A percentile compares a stretch with the other conserved stretches of the same genome.
Evolutionary conservation across 2,329 filamentous ascomycete genomes (phyloP).

Genomic region (Hymenoscyphus occultus): DNA sequence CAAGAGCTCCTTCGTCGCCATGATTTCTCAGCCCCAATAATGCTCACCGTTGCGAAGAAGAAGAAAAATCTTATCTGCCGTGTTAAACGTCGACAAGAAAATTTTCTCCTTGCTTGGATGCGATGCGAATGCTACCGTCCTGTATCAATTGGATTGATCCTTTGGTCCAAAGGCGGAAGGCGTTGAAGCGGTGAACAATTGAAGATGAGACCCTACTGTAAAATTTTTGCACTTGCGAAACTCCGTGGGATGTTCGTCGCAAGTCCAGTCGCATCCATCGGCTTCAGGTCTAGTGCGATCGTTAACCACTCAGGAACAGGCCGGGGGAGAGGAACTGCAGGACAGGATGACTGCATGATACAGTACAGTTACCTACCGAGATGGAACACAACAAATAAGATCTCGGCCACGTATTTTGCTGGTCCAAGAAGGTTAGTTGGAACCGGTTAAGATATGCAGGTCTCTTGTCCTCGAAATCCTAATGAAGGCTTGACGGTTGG

Average conservation of each 20-base stretch:
- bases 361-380: background rate
- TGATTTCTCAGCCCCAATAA: background rate
- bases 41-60: background rate
- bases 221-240: background rate
- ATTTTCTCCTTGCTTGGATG: background rate
- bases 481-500: background rate
- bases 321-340: background rate
- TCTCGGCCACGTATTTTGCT: slow-evolving; percentile 5
- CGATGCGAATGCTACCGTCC: background rate
- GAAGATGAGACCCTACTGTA: slow-evolving; percentile 15
- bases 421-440: background rate
- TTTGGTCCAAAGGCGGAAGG: background rate
- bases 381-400: slow-evolving; percentile 1
- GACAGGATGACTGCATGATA: background rate
- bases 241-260: slow-evolving; percentile 4
- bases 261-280: slow-evolving; percentile 23
- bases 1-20: background rate
- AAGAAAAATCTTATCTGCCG: slow-evolving; percentile 14
- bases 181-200: slow-evolving; percentile 21
- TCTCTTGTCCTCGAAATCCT: background rate
- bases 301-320: background rate
- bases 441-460: slow-evolving; percentile 6
- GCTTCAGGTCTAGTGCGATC: slow-evolving; percentile 17
- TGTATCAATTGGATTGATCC: slow-evolving; percentile 3
- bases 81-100: background rate